phyloP scores from a whole-genome alignment of 768 basidiomycete species.

The Strobilomyces dryophilus region DNA sequence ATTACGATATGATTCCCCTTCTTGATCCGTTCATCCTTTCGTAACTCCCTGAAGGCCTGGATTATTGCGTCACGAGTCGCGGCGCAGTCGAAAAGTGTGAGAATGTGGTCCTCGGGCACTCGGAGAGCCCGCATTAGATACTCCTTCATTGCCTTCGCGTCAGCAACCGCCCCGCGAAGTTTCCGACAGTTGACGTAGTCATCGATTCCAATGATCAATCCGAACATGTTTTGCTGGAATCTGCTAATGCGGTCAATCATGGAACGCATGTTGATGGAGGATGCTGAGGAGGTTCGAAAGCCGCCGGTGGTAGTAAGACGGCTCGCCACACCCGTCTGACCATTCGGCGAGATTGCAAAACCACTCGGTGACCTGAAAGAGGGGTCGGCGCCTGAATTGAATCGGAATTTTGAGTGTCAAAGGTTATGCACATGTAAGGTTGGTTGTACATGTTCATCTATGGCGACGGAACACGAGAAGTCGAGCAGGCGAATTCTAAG shows the following conservation, averaged over 20 bases:
- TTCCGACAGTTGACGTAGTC: conserved; percentile 28
- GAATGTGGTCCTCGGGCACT: conserved; percentile 33
- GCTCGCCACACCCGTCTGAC: too few relatives aligned
- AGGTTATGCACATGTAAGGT: too few relatives aligned
- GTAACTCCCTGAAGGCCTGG: conserved; percentile 21
- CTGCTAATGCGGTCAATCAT: background rate
- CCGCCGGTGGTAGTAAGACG: background rate
- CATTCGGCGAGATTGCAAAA: background rate
- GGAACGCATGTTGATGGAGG: background rate
- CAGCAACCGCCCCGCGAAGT: conserved; percentile 36
- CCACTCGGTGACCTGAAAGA: too few relatives aligned
- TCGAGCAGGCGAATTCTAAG: too few relatives aligned
- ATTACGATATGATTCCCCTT: conserved; percentile 36
- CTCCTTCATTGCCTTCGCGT: conserved; percentile 36
- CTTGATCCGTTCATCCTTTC: conserved; percentile 20
- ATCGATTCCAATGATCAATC: conserved; percentile 44
- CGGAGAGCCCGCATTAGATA: conserved; percentile 30
- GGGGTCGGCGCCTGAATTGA: background rate
- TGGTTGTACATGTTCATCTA: too few relatives aligned
- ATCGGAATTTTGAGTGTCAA: too few relatives aligned
- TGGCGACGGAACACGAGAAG: too few relatives aligned
- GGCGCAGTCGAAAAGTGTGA: conserved; percentile 32
- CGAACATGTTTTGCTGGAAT: conserved; percentile 21
- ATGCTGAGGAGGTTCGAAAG: background rate
- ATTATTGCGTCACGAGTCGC: conserved; percentile 38